A percentile compares a stretch with the other conserved stretches of the same genome.
Conservation (phyloP, 2,329 filamentous ascomycete species). For the Talaromyces sp. region DNA sequence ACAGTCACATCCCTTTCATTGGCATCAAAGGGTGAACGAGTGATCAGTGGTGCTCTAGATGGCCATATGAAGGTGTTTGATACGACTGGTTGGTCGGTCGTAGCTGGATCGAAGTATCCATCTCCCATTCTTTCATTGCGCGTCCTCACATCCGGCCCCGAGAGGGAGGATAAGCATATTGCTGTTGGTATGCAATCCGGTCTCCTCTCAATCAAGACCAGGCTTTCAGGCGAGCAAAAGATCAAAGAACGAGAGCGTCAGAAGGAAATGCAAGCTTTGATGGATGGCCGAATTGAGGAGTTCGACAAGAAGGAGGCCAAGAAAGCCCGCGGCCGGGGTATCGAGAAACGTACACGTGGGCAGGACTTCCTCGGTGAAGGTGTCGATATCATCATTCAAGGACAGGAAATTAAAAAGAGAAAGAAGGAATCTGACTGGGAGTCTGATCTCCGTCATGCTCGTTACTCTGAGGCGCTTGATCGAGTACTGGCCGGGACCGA, state of each 20-base stretch:
- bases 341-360: constrained; percentile 61
- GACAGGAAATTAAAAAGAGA: constrained; percentile 56
- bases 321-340: constrained; percentile 61
- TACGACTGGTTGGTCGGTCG: constrained; percentile 90
- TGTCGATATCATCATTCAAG: constrained; percentile 82
- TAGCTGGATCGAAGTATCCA: constrained; percentile 90
- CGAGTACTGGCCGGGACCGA: constrained; percentile 62
- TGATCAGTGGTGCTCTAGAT: constrained; percentile 85
- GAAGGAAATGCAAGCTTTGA: constrained; percentile 78
- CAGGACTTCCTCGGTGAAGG: constrained; percentile 81
- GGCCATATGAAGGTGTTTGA: constrained; percentile 98
- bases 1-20: constrained; percentile 85
- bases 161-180: constrained; percentile 81
- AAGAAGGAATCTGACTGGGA: constrained; percentile 76
- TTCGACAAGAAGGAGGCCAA: constrained; percentile 70
- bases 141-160: constrained; percentile 66
- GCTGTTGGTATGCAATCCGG: constrained; percentile 94
- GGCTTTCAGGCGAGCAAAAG: constrained; percentile 80
- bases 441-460: constrained; percentile 70
- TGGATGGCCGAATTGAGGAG: constrained; percentile 72
- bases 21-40: constrained; percentile 72
- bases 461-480: constrained; percentile 76
- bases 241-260: constrained; percentile 70
- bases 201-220: constrained; percentile 82
- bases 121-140: constrained; percentile 82